Evolutionary conservation across 805 yeast genomes (phyloP).

Genomic region (Sungouiozyma ichnusensis): DNA sequence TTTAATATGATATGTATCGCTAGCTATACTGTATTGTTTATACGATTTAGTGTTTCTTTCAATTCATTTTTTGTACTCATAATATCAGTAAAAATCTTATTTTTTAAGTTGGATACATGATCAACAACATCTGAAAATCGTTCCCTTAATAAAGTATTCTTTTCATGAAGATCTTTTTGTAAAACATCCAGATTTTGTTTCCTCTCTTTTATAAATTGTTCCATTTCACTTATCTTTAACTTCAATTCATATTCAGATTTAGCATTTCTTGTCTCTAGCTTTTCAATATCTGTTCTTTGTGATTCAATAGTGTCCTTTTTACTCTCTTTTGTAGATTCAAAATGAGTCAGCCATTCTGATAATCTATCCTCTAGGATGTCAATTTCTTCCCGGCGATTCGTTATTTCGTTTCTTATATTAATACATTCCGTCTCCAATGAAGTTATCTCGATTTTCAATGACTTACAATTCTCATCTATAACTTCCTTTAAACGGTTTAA

Average conservation of each 20-base stretch:
- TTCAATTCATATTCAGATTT: conserved; percentile 36
- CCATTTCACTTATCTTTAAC: conserved; percentile 11
- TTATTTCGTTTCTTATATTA: conserved; percentile 40
- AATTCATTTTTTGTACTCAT: conserved; percentile 3
- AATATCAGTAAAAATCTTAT: conserved; percentile 40
- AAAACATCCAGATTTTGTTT: conserved; percentile 38
- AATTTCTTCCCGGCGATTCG: conserved; percentile 35
- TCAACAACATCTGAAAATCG: conserved; percentile 50
- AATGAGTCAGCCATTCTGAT: conserved; percentile 44
- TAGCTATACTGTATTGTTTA: too few species aligned
- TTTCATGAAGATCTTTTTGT: conserved; percentile 35
- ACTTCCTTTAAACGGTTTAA: conserved; percentile 26
- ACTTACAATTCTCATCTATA: conserved; percentile 25
- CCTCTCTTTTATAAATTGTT: conserved; percentile 38
- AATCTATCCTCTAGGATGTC: conserved; percentile 43
- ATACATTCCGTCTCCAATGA: conserved; percentile 48
- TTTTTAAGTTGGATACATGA: conserved; percentile 51
- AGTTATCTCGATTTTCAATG: conserved; percentile 12
- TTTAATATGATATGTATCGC: too few species aligned
- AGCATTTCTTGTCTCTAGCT: conserved; percentile 47
- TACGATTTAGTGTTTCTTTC: neutral
- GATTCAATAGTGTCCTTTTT: conserved; percentile 37
- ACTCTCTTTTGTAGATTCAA: conserved; percentile 45
- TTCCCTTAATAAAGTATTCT: conserved; percentile 40
- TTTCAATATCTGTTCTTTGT: conserved; percentile 55